Conservation (phyloP, 2,329 filamentous ascomycete species). For the Alternaria gaisen region DNA sequence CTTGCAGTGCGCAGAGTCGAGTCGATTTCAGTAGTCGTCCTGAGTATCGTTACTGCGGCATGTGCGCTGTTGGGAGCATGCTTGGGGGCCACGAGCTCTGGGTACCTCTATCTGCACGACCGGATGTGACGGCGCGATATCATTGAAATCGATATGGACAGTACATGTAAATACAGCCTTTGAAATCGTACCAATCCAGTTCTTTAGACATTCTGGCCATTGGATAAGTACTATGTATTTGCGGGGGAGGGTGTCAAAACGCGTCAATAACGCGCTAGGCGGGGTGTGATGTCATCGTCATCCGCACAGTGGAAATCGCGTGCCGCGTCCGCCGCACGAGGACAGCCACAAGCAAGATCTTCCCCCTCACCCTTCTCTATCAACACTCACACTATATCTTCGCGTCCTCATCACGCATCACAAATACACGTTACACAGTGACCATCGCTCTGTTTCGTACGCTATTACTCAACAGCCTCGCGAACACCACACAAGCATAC, state of each 20-base stretch:
- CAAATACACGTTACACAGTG: neutral
- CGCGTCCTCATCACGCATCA: rapidly evolving
- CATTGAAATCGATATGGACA: neutral
- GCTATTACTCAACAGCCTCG: neutral
- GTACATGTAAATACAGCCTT: neutral
- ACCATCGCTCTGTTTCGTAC: neutral
- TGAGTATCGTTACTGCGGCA: neutral
- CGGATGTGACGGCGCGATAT: neutral
- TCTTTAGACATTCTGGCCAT: neutral
- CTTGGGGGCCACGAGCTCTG: too few relatives aligned
- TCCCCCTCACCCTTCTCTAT: neutral
- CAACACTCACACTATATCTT: neutral
- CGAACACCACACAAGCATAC: neutral
- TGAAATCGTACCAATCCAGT: too few relatives aligned
- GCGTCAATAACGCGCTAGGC: neutral
- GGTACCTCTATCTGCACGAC: neutral
- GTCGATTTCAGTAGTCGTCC: neutral
- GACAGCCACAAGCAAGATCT: neutral
- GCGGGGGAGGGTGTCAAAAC: neutral
- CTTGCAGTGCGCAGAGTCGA: neutral
- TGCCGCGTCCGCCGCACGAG: neutral
- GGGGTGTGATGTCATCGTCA: neutral
- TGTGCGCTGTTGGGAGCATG: neutral
- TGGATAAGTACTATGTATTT: neutral
- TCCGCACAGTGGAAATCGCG: neutral